Base-by-base conservation (phyloP, 129 eudicot species). In the Flaveria bidentis region DNA sequence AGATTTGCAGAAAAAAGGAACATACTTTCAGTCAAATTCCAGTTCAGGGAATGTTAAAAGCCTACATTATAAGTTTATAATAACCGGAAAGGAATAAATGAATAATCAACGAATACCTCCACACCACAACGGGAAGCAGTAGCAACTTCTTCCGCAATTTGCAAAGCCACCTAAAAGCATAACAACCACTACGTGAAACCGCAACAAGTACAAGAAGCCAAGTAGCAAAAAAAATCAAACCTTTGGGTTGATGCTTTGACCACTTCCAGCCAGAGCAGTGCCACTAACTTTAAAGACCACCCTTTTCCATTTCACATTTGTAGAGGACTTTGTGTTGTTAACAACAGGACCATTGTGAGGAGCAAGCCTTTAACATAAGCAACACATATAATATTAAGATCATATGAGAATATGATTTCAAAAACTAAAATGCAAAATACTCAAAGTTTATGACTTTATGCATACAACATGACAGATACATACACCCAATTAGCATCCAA, bases 201-300 rank as follows among this genome's bases (percentile, higher is more conserved):
- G 39, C 45, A 71, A n/a, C 23, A 77, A 20, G 22, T 20, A 20
- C 75, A 52, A 11, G 33, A 53, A 76, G 33, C 61, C 75, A 44
- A 77, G 22, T 5, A 28, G 70, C 33, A 52, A 65, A 42, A 67
- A 23, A 77, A 56, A 6, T 66, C 42, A 58, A 42, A 82, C 85
- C 85, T 82, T 65, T n/a, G 85, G 85, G 79, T 82, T 82, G 72
- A 82, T 77, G 39, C 60, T 82, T 18, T 82, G 82, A 82, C 57
- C 77, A 28, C 47, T 56, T 77, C 85, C 85, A 66, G 85, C 58
- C 51, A 82, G 77, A 2, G 85, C 82, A 7, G 85, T 77, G 67
- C 85, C 85, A 55, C 85, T 82, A 74, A 82, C 85, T 82, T 82
- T 82, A 26, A 82, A 82, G 69, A 82, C 78, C 51, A 82, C 85